Conservation (phyloP, 306 rosid species). For the Fragaria ananassa region DNA sequence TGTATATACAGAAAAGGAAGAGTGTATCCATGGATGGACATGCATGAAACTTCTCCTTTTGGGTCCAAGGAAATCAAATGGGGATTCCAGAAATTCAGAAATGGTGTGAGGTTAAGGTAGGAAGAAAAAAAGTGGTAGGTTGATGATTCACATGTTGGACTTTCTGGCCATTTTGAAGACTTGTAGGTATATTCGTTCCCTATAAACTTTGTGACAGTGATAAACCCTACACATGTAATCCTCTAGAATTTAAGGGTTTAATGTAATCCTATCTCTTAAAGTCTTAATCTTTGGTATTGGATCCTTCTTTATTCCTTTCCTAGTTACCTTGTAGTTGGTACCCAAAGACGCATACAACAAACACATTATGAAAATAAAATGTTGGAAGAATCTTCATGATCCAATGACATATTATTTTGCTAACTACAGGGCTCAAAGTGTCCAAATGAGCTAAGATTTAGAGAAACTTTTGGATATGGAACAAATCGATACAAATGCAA, state of each 20-base stretch:
- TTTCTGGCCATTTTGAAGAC: neutral
- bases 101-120: neutral
- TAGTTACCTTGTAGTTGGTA: neutral
- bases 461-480: neutral
- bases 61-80: neutral
- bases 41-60: neutral
- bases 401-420: neutral
- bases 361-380: no score
- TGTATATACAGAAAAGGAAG: neutral
- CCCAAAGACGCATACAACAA: neutral
- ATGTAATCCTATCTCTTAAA: neutral
- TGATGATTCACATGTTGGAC: constrained; percentile 4
- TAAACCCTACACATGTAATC: neutral
- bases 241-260: neutral
- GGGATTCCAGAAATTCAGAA: neutral
- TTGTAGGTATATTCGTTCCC: neutral
- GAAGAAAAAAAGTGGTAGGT: neutral
- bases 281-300: neutral
- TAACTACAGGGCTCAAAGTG: neutral
- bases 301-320: neutral
- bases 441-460: neutral
- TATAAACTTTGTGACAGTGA: neutral
- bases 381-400: neutral
- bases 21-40: neutral
- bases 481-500: neutral